Conservation (phyloP, 495 filamentous ascomycete species). For the Aspergillus ellipticus region DNA sequence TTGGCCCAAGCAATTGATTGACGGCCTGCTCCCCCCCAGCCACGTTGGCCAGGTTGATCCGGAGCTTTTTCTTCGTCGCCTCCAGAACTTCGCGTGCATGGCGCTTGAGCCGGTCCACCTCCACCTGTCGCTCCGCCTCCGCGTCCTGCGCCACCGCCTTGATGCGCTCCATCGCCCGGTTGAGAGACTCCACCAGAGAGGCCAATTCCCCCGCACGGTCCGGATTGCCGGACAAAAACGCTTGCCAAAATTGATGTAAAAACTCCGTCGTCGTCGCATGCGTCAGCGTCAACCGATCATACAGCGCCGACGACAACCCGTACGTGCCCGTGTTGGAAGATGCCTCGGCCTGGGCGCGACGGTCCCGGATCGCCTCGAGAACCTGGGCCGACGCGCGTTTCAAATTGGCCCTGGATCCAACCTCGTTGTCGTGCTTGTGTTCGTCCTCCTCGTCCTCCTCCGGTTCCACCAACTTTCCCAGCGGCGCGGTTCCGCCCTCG, state of each 20-base stretch:
- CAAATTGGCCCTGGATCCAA: slow-evolving; percentile 35
- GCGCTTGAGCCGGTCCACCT: slow-evolving; percentile 56
- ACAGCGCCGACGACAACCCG: slow-evolving; percentile 60
- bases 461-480: slow-evolving; percentile 49
- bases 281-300: slow-evolving; percentile 74
- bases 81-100: slow-evolving; percentile 65
- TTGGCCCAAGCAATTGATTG: slow-evolving; percentile 67
- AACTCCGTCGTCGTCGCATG: slow-evolving; percentile 94
- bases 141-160: slow-evolving; percentile 75
- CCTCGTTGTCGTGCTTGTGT: slow-evolving; percentile 39
- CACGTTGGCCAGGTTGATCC: slow-evolving; percentile 59
- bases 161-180: slow-evolving; percentile 72
- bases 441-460: slow-evolving; percentile 56
- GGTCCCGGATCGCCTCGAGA: slow-evolving; percentile 43
- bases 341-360: slow-evolving; percentile 31
- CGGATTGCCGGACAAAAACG: slow-evolving; percentile 79
- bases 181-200: slow-evolving; percentile 72
- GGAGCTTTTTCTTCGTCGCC: slow-evolving; percentile 65
- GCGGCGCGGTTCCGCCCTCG: slow-evolving; percentile 54
- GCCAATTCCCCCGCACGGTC: slow-evolving; percentile 71
- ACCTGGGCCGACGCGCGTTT: slow-evolving; percentile 40
- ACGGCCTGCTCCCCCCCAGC: slow-evolving; percentile 75
- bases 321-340: slow-evolving; percentile 42
- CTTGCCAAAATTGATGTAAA: slow-evolving; percentile 90
- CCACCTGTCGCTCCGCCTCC: slow-evolving; percentile 62